Percentiles rank a stretch among this genome's conserved stretches.
These are phyloP conservation scores for Naematelia encephala DNA, from an alignment of 768 basidiomycete genomes.

Conservation along the genomic window DNA sequence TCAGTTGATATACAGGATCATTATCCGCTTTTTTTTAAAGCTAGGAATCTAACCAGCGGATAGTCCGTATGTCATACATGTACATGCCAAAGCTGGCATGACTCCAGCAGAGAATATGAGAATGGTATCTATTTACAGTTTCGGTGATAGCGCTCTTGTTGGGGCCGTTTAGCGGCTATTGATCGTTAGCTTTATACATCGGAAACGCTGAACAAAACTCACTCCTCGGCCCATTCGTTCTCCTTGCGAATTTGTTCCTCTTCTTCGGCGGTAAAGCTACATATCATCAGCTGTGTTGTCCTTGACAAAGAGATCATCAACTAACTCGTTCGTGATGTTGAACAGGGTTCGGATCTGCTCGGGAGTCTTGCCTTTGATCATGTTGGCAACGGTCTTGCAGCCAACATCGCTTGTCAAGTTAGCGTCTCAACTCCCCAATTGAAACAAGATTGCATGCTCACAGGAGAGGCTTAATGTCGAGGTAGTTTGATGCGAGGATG, in stretches of 20 bases:
- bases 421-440: not conserved
- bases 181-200: slow-evolving; percentile 1
- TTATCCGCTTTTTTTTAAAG: no score
- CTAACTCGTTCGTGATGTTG: slow-evolving; percentile 68
- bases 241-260: slow-evolving; percentile 99
- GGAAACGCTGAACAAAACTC: slow-evolving; percentile 16
- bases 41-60: no score
- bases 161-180: not conserved
- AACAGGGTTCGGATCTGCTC: slow-evolving; percentile 98
- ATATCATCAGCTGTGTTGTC: slow-evolving; percentile 23
- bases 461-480: slow-evolving; percentile 98
- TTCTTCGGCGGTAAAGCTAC: slow-evolving; percentile 96
- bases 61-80: not conserved
- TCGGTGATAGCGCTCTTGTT: not conserved
- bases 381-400: slow-evolving; percentile 66
- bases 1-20: no score
- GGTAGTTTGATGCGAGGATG: slow-evolving; percentile 84
- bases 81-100: not conserved
- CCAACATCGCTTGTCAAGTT: slow-evolving; percentile 38
- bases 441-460: slow-evolving; percentile 51
- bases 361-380: slow-evolving; percentile 99
- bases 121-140: not conserved
- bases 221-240: slow-evolving; percentile 62
- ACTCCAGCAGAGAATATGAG: not conserved
- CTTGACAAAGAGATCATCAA: slow-evolving; percentile 2